Evolutionary conservation across 176 grass and related monocot species (phyloP), one percentile per base, ranked within the genome.

Genomic region (Urochloa ruziziensis): DNA sequence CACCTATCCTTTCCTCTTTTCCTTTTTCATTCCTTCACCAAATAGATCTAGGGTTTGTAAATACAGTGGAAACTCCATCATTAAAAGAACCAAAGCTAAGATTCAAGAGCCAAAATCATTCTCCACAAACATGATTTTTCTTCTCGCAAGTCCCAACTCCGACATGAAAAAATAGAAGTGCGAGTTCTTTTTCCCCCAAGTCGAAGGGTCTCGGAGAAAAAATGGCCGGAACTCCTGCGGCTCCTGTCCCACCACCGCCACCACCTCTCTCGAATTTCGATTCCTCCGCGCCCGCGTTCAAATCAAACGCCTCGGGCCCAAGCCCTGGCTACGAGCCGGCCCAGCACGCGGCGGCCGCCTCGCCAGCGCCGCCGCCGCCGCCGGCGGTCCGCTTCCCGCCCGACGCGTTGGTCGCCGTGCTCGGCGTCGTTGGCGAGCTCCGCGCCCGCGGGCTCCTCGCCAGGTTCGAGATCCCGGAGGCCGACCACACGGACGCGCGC

Each of bases 361-460:
- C n/a, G n/a, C n/a, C n/a, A 16, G 52, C 30, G 48, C 68, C 75
- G 68, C 48, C 60, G 0, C 23, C 8, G 21, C 15, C 9, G 36
- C 28, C 48, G 44, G n/a, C 62, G 53, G 36, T 58, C 5, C 13
- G 8, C 0, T 14, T 56, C 17, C 53, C 24, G 6, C 78, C 42
- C 32, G 54, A 77, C 5, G n/a, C 70, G 19, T 32, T 62, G 34
- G 15, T 65, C 51, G 46, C 60, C 16, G 66, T 85, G 23, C 51
- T 43, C 4, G 17, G 48, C 49, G 63, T 93, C 66, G 66, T 90
- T 28, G 48, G 19, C 43, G 47, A 79, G 33, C 91, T 93, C 17
- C 81, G 69, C 2, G 63, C 33, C 25, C 42, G 40, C 10, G 85
- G 84, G 27, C 49, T 58, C 81, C 88, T 86, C 13, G 6, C 5